Evolutionary conservation across 2,329 filamentous ascomycete genomes (phyloP).

Genomic region (Colletotrichum tropicicola): DNA sequence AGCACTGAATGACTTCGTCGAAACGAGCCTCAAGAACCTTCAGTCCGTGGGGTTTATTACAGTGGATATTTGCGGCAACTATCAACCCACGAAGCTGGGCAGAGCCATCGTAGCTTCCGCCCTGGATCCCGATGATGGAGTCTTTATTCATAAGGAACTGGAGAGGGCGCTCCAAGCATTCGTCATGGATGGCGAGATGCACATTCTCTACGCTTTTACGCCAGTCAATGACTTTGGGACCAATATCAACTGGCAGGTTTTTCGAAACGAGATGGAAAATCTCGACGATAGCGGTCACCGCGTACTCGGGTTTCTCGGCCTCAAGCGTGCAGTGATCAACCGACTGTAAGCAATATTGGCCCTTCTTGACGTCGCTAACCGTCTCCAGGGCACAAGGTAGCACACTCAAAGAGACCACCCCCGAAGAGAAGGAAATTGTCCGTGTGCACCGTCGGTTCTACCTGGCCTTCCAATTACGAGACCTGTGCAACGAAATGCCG

Average conservation of each 20-base stretch:
- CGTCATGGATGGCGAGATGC: conserved; percentile 84
- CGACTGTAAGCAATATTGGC: conserved; percentile 60
- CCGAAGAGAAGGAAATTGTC: conserved; percentile 66
- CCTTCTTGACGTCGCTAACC: conserved; percentile 20
- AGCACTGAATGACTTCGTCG: conserved; percentile 61
- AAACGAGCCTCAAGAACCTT: conserved; percentile 68
- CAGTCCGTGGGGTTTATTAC: conserved; percentile 63
- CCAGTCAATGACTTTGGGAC: conserved; percentile 67
- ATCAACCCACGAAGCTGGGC: conserved; percentile 71
- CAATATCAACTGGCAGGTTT: conserved; percentile 76
- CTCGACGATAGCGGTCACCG: conserved; percentile 77
- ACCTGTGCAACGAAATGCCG: conserved; percentile 80
- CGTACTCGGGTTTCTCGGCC: conserved; percentile 73
- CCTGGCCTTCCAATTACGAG: conserved; percentile 78
- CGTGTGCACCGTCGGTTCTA: conserved; percentile 79
- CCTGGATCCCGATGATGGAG: conserved; percentile 77
- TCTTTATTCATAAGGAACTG: conserved; percentile 77
- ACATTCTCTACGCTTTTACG: conserved; percentile 80
- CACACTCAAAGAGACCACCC: conserved; percentile 68
- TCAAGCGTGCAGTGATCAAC: conserved; percentile 74
- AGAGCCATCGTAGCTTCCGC: conserved; percentile 77
- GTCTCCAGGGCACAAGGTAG: conserved; percentile 71
- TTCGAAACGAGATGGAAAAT: conserved; percentile 74
- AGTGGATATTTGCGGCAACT: conserved; percentile 58
- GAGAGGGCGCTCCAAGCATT: conserved; percentile 74